Percentiles rank a stretch among this genome's conserved stretches.
Evolutionary conservation across 1,139 yeast genomes (phyloP).

Genomic region (Yamadazyma kanchanaburiensis): DNA sequence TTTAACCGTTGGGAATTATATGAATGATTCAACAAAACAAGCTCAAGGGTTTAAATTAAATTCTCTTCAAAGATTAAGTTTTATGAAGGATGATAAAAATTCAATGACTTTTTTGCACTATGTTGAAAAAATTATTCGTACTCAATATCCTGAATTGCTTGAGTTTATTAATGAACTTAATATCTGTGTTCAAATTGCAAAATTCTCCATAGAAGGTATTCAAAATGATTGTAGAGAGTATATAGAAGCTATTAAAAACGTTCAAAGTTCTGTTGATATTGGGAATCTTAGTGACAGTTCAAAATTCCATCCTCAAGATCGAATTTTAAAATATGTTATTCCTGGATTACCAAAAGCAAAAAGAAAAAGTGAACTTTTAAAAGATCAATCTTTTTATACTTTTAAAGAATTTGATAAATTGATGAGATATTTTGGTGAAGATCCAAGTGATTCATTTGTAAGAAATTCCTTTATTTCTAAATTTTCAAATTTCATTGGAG

Average conservation of each 20-base stretch:
- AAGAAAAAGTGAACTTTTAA: conserved; percentile 59
- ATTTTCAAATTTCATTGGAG: conserved; percentile 68
- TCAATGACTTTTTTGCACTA: conserved; percentile 77
- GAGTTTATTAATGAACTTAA: conserved; percentile 57
- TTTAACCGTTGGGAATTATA: conserved; percentile 77
- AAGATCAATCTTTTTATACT: conserved; percentile 62
- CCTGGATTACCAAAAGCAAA: conserved; percentile 69
- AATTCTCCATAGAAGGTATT: conserved; percentile 66
- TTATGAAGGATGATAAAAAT: conserved; percentile 75
- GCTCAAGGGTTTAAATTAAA: conserved; percentile 77
- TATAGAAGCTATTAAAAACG: conserved; percentile 57
- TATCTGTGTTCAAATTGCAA: conserved; percentile 58
- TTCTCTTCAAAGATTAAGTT: conserved; percentile 70
- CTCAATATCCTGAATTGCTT: conserved; percentile 63
- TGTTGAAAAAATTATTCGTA: conserved; percentile 69
- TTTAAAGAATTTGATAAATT: conserved; percentile 65
- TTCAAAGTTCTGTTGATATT: conserved; percentile 66
- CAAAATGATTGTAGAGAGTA: conserved; percentile 60
- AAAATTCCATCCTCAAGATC: conserved; percentile 72
- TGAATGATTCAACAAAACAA: conserved; percentile 78
- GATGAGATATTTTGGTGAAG: conserved; percentile 78
- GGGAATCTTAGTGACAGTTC: conserved; percentile 77
- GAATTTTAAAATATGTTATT: conserved; percentile 56
- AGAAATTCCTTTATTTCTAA: conserved; percentile 68
- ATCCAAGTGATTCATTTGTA: conserved; percentile 63